Evolutionary conservation across 805 yeast genomes (phyloP), one percentile per base, ranked within the genome.

Genomic region (Saccharomycopsis malanga): DNA sequence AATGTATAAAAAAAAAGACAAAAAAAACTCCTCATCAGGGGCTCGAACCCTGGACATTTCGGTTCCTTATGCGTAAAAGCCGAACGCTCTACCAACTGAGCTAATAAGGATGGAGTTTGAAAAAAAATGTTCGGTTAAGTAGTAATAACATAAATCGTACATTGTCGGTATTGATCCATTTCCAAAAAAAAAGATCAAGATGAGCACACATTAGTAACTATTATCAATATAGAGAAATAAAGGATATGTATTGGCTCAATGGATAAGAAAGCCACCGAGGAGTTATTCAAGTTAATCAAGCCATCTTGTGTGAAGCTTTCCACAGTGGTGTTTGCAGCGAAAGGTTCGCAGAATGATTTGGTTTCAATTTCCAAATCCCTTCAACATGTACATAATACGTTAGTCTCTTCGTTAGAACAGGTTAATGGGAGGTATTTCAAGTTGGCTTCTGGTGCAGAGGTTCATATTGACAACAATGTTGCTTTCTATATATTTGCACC

Each of bases 1-100:
- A n/a, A n/a, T n/a, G n/a, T n/a, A n/a, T n/a, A n/a, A n/a, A n/a
- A n/a, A n/a, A 27, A 27, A 12, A 27, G 7, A 12, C 30, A 9
- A 48, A 44, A 44, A 48, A 22, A 30, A 30, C 54, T 51, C 54
- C 54, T 51, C 54, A 51, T 51, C 68, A 65, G 71, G 71, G 71
- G 71, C 71, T 67, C 68, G 71, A 67, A 67, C 71, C 71, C 71
- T 65, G 68, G 71, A 67, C 71, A 64, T 66, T 67, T 67, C 69
- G 70, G 69, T 66, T 51, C 52, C 43, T 39, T n/a, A 25, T 25
- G 43, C 42, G 21, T 46, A 46, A 46, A 46, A 46, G 50, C 50
- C 50, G 50, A 46, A 46, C 50, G 50, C 50, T 46, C 50, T 46
- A 46, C 50, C 50, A 30, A 46, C 45, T 41, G 45, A 46, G 46